These are phyloP conservation scores for Entophlyctis helioformis DNA, from an alignment of 192 early-diverging fungal genomes.

Conservation along the genomic window DNA sequence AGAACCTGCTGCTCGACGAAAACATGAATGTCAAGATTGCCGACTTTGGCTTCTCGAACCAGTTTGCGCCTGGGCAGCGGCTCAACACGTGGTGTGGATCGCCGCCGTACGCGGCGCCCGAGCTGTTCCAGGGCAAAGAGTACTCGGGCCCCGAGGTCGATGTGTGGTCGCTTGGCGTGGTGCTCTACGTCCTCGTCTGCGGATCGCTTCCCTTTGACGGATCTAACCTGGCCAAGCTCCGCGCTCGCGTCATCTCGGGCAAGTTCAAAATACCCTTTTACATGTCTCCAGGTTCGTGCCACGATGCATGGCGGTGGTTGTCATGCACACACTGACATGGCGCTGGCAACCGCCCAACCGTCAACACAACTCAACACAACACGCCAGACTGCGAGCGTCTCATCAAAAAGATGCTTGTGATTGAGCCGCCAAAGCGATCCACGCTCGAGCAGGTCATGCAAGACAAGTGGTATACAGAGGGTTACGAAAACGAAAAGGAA, in stretches of 20 bases:
- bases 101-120: slow-evolving; percentile 47
- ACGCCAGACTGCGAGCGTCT: slow-evolving; percentile 39
- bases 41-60: slow-evolving; percentile 54
- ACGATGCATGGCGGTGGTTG: no score
- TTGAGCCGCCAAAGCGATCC: slow-evolving; percentile 41
- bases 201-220: slow-evolving; percentile 57
- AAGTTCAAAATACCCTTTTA: slow-evolving; percentile 49
- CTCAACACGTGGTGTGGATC: slow-evolving; percentile 52
- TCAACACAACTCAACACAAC: no score
- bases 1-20: slow-evolving; percentile 45
- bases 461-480: slow-evolving; percentile 46
- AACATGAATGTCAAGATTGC: slow-evolving; percentile 56
- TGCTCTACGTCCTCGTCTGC: slow-evolving; percentile 76
- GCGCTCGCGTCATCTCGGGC: slow-evolving; percentile 37
- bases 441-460: slow-evolving; percentile 37
- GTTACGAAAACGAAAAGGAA: slow-evolving; percentile 29
- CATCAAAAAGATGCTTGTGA: slow-evolving; percentile 41
- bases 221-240: slow-evolving; percentile 35
- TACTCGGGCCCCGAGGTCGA: slow-evolving; percentile 93
- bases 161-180: slow-evolving; percentile 88
- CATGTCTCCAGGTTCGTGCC: slow-evolving; percentile 40
- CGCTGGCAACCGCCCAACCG: no score
- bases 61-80: slow-evolving; percentile 43
- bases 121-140: slow-evolving; percentile 62
- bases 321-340: no score